A percentile compares a stretch with the other conserved stretches of the same genome.
These are phyloP conservation scores for Coriolopsis trogii DNA, from an alignment of 1,284 basidiomycete genomes.

Conservation along the genomic window DNA sequence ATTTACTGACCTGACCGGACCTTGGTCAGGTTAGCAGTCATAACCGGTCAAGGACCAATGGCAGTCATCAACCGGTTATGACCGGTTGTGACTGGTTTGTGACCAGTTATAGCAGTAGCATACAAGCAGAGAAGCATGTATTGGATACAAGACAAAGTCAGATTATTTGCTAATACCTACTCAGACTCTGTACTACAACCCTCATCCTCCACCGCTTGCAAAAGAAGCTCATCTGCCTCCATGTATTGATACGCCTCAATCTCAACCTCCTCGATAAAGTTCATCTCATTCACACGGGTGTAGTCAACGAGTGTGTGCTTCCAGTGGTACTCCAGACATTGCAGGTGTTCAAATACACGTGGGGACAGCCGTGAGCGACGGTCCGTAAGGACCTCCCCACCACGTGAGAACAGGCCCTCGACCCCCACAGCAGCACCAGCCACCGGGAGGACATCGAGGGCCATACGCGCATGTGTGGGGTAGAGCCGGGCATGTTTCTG, in stretches of 20 bases:
- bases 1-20: no score
- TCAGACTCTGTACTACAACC: background rate
- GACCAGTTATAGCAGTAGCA: background rate
- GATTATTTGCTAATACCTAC: background rate
- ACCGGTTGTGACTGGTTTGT: background rate
- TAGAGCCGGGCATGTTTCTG: background rate
- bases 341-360: background rate
- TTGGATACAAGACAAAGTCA: background rate
- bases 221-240: background rate
- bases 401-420: conserved; percentile 2
- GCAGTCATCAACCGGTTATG: background rate
- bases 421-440: background rate
- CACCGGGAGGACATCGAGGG: background rate
- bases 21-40: background rate
- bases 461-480: conserved; percentile 1
- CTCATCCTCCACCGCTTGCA: background rate
- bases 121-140: background rate
- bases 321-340: conserved; percentile 7
- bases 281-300: background rate
- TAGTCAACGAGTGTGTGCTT: background rate
- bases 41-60: background rate
- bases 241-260: background rate
- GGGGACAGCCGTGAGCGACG: background rate
- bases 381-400: background rate
- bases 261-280: background rate